Evolutionary conservation across 441 rosid species (phyloP), one percentile per base, ranked within the genome.

Genomic region (California macrophylla): DNA sequence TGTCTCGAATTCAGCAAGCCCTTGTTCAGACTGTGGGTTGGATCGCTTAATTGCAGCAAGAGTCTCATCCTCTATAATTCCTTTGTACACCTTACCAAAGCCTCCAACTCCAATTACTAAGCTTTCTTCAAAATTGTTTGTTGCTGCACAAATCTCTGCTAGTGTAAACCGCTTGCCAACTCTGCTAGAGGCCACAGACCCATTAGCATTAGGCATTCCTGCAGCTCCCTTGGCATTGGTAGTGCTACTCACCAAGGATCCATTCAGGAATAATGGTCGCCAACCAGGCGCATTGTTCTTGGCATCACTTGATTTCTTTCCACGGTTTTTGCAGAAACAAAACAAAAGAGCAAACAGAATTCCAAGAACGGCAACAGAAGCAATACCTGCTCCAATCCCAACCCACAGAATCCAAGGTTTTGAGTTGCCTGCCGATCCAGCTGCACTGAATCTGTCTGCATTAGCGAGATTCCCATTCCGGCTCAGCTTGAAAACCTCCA

Each of bases 1-100:
- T 0, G 99, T 94, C 72, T 96, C 84, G 79, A 94, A 94, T 84
- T 94, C 99, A 56, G 98, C 96, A 74, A 94, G 89, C 66, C 99
- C 99, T 84, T 94, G 99, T 66, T 94, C 99, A 0, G 99, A 94
- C 78, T 96, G 80, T 25, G 99, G 97, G 74, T 92, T 94, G 32
- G 98, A 98, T 86, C 99, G 76, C 78, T 94, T 94, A 56, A 94
- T 96, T 4, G 99, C 99, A 6, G 90, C 86, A 64, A 81, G 82
- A 16, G 93, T 92, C 13, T 94, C 96, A 47, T 90, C 98, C 62
- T 94, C 99, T 40, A 94, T 80, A 28, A 88, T 89, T 69, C 98
- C 99, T 69, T 89, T 85, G 74, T 91, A 94, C 34, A 94, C 99
- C 71, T 96, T 83, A 8, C 99, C 99, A 52, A 94, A 94, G 13